Conservation (phyloP, 2,329 filamentous ascomycete species). For the Hirsutella minnesotensis region DNA sequence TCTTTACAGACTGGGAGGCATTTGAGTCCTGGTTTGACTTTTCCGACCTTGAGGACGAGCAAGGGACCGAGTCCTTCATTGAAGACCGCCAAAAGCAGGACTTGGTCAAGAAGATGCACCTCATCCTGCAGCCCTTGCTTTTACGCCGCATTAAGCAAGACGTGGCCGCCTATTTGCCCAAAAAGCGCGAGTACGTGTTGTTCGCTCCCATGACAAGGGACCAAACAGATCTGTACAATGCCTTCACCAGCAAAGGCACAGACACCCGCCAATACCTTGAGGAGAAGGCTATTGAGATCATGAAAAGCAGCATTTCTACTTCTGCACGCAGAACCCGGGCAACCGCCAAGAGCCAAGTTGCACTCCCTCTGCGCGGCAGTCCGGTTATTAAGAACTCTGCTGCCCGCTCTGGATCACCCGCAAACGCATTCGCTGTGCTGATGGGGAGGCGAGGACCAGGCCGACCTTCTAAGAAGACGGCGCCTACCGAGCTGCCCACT, state of each 20-base stretch:
- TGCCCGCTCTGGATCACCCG: conserved; percentile 8
- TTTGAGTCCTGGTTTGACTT: conserved; percentile 98
- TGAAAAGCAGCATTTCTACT: conserved; percentile 27
- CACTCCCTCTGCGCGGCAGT: conserved; percentile 24
- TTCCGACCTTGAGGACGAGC: conserved; percentile 75
- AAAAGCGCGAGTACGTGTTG: conserved; percentile 91
- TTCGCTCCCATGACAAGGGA: conserved; percentile 86
- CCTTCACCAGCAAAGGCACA: conserved; percentile 41
- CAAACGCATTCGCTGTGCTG: conserved; percentile 40
- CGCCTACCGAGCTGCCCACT: conserved; percentile 10
- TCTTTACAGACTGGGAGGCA: conserved; percentile 85
- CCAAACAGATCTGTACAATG: conserved; percentile 80
- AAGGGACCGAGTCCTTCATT: conserved; percentile 65
- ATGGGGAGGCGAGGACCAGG: conserved; percentile 30
- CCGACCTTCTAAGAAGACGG: conserved; percentile 10
- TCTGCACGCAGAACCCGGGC: conserved; percentile 7
- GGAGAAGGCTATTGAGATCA: conserved; percentile 58
- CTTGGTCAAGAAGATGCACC: conserved; percentile 64
- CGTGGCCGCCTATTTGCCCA: conserved; percentile 81
- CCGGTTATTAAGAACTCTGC: conserved; percentile 18
- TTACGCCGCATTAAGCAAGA: conserved; percentile 85
- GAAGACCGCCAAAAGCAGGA: conserved; percentile 54
- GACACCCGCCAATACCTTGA: conserved; percentile 69
- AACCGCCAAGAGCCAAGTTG: conserved; percentile 10
- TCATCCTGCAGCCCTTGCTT: conserved; percentile 84